phyloP scores from a whole-genome alignment of 768 basidiomycete genomes.

The Trametes gibbosa region DNA sequence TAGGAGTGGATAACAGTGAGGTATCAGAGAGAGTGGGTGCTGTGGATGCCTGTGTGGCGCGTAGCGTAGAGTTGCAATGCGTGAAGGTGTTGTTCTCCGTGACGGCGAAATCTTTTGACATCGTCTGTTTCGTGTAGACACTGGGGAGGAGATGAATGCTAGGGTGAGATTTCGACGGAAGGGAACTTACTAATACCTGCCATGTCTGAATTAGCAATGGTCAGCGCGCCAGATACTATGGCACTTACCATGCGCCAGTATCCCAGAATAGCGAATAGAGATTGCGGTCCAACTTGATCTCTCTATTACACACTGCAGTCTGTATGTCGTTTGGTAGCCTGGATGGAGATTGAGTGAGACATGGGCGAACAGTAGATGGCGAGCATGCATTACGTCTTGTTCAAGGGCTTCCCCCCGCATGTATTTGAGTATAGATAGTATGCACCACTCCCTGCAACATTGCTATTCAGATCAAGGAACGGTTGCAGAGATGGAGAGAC shows the following conservation, averaged over 20 bases:
- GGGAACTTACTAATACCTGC: slow-evolving; percentile 16
- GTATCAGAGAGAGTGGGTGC: neutral
- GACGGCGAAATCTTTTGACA: slow-evolving; percentile 12
- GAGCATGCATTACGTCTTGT: slow-evolving; percentile 1
- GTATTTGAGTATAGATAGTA: slow-evolving; percentile 1
- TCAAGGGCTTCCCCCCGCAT: neutral
- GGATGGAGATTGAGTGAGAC: neutral
- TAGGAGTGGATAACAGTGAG: no score
- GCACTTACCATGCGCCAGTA: slow-evolving; percentile 7
- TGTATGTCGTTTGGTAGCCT: slow-evolving; percentile 17
- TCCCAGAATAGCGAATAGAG: slow-evolving; percentile 13
- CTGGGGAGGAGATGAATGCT: neutral
- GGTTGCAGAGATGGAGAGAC: neutral
- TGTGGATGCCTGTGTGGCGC: neutral
- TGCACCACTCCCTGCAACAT: slow-evolving; percentile 3
- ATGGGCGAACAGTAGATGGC: neutral
- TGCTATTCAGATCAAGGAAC: neutral
- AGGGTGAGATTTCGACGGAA: no score
- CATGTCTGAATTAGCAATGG: neutral
- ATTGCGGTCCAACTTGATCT: slow-evolving; percentile 13
- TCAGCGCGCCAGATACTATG: neutral
- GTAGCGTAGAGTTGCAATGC: slow-evolving; percentile 16
- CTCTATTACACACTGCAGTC: slow-evolving; percentile 17
- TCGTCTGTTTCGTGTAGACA: slow-evolving; percentile 11
- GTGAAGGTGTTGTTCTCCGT: slow-evolving; percentile 22